Base-by-base conservation (phyloP, 2,329 filamentous ascomycete species). In the Bretziella fagacearum region DNA sequence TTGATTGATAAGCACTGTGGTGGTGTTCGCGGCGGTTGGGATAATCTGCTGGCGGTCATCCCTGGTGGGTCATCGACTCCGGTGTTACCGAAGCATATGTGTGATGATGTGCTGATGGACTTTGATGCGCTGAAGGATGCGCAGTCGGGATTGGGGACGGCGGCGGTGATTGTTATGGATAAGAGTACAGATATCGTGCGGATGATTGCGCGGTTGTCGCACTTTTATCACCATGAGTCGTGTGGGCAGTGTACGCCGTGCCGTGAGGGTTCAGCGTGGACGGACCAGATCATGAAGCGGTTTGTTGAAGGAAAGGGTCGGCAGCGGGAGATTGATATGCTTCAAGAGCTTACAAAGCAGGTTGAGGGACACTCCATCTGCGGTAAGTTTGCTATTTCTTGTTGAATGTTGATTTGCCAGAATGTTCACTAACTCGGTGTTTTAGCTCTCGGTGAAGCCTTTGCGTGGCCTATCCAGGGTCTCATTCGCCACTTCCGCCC, bases 241-340 rank as follows among this genome's bases (percentile, higher is more conserved):
- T 98, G 91, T 65, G 91, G 91, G 51, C 91, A 98, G 69, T 98
- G 91, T 71, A 98, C 91, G 50, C 91, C 91, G n/a, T 98, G 91
- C 74, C 83, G 91, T 62, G 91, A 98, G 69, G 91, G 91, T 55
- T 93, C 82, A 71, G 95, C 93, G 70, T 98, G 91, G 91, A 95
- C 89, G 8, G 83, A 93, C 66, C 87, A 98, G 71, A 96, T 98
- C 65, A 96, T 98, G 91, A 71, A 82, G 65, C 81, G 91, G 49
- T 93, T 98, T 57, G 86, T 93, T 71, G 82, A 83, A 63, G 91
- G 91, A 51, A 77, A 84, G 64, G 91, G 84, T 51, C 79, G 84
- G 53, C 78, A 81, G 64, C 75, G 91, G 52, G 91, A 98, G 68
- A 98, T 98, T 62, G 91, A 98, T 63, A 98, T 98, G 91, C 75